Base-by-base conservation (phyloP, 2,329 filamentous ascomycete genomes). In the Aspergillus latus region DNA sequence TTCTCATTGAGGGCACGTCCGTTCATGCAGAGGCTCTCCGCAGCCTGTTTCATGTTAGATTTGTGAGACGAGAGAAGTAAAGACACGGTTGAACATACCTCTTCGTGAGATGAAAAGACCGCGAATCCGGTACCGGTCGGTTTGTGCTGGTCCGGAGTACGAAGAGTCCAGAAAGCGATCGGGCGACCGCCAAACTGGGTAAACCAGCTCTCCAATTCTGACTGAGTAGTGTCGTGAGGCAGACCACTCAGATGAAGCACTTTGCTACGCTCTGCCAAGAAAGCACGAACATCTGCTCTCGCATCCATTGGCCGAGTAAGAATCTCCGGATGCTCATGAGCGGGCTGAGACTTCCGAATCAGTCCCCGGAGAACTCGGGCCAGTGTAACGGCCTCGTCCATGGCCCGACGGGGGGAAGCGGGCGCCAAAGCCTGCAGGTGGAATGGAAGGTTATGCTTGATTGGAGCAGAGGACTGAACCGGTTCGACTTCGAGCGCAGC, bases 11-110 rank as follows among this genome's bases (percentile, higher is more conserved):
- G 83, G 52, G 94, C 94, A 68, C 94, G 91, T 53, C 94, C 94
- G 70, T 99, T 99, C 94, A 99, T 99, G 80, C 94, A 97, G 58
- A 99, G 84, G 75, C 91, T 96, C 75, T 99, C 94, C 49, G 94
- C 94, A 66, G 94, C 94, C 93, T 66, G 4, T 21, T 37, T 15
- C 39, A 15, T 6, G 48, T 62, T 54, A 63, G 47, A n/a, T 37
- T 51, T 53, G 47, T 54, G 26, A 45, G 30, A 57, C 44, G 26
- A 57, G n/a, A 50, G n/a, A 49, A 43, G 42, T 15, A 30, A 50
- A 49, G 10, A 55, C 15, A 40, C 16, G 48, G 44, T 28, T 44
- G 28, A 11, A 81, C 87, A 78, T 80, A 96, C 92, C 87, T 99
- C 94, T 82, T 99, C 94, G 72, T 99, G 94, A 46, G 93, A 97